phyloP scores from a whole-genome alignment of 169 alveolate species.

The Besnoitia besnoiti region DNA sequence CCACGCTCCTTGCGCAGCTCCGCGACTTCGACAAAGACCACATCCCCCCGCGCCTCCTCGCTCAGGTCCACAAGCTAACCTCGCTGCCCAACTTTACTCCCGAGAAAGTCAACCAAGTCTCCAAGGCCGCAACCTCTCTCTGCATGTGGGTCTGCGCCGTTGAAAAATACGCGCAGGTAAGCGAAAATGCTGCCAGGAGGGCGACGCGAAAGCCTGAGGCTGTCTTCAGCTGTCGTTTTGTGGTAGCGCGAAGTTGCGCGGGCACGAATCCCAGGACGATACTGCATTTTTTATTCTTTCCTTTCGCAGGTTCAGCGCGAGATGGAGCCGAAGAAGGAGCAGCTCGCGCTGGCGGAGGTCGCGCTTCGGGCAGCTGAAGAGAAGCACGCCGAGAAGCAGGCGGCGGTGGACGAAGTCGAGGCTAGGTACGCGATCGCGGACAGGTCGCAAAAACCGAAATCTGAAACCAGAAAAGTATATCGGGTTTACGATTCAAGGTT shows the following conservation, averaged over 20 bases:
- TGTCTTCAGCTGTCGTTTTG: too few relatives aligned
- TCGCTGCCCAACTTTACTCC: constrained; percentile 81
- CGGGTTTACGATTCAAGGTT: too few relatives aligned
- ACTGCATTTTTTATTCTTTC: too few relatives aligned
- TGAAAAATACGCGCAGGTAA: constrained; percentile 84
- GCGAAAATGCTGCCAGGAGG: neutral
- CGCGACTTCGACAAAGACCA: constrained; percentile 83
- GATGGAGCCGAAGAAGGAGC: constrained; percentile 90
- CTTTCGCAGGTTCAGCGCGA: constrained; percentile 79
- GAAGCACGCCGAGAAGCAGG: neutral
- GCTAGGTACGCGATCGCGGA: neutral
- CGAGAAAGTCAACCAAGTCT: constrained; percentile 76
- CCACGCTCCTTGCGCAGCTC: constrained; percentile 81
- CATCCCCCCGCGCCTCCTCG: constrained; percentile 75
- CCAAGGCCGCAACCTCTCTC: constrained; percentile 87
- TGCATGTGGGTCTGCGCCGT: constrained; percentile 91
- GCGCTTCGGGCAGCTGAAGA: constrained; percentile 82
- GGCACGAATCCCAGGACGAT: too few relatives aligned
- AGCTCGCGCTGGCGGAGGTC: constrained; percentile 85
- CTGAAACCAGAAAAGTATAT: neutral
- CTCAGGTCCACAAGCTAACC: constrained; percentile 85
- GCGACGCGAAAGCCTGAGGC: neutral
- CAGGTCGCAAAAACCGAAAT: neutral
- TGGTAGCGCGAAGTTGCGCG: too few relatives aligned
- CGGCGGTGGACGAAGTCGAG: constrained; percentile 34